Evolutionary conservation across 129 eudicot genomes (phyloP), one percentile per base, ranked within the genome.

Genomic region (Pulicaria dysenterica): DNA sequence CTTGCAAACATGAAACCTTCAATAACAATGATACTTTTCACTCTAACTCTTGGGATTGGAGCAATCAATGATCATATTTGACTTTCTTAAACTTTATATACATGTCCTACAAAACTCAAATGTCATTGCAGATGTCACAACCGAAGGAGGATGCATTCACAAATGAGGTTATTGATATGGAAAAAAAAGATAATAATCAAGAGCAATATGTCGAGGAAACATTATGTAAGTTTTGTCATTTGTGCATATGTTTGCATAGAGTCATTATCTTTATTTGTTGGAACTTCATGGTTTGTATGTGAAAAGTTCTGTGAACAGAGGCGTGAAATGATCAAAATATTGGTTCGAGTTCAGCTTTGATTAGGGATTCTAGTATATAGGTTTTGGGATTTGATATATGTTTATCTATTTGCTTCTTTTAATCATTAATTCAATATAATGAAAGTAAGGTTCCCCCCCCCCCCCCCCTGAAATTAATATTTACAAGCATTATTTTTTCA

Each of bases 41-140:
- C 53, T 40, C 50, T 24, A 49, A 50, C 37, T 37, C 34, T 37
- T 68, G 8, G 73, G 16, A 68, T 5, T 38, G 61, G 61, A 36
- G 40, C 42, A 54, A 54, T 55, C 43, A 42, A 17, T 54, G 58
- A 46, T 58, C 31, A 24, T 57, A 34, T 44, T 56, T 71, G 58
- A 31, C 55, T 44, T 31, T 72, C 44, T 31, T 40, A 31, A 31
- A 34, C n/a, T 5, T 4, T 37, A 17, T 36, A 14, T 34, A 38
- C 45, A 11, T 47, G 40, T 41, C 42, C 1, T 41, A 13, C 56
- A 6, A n/a, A 58, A 72, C 58, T 58, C 47, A 2, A 24, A 42
- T 50, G 13, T 69, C 7, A 31, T 43, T 69, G 51, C 72, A 77
- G 82, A 77, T 77, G 82, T 77, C 82, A 10, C 65, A 60, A 42